phyloP scores from a whole-genome alignment of 768 basidiomycete species.

The Suillus alpinus region DNA sequence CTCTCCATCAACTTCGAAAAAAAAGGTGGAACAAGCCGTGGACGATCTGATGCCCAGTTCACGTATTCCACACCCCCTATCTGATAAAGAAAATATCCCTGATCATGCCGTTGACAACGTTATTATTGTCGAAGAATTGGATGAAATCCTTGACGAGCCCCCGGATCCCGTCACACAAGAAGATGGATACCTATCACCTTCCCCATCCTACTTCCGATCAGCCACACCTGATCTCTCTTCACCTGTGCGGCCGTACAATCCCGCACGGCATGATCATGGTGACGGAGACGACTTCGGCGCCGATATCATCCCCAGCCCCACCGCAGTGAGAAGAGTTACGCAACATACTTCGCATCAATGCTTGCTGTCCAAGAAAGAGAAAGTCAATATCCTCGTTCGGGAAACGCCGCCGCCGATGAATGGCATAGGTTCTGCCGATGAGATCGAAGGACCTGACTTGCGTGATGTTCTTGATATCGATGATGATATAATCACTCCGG shows the following conservation, averaged over 20 bases:
- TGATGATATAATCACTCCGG: slow-evolving; percentile 19
- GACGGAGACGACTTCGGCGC: slow-evolving; percentile 44
- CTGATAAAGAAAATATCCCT: slow-evolving; percentile 45
- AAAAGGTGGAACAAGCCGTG: slow-evolving; percentile 12
- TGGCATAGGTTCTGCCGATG: slow-evolving; percentile 8
- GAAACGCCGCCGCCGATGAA: slow-evolving; percentile 24
- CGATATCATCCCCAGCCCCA: slow-evolving; percentile 40
- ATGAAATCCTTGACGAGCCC: slow-evolving; percentile 38
- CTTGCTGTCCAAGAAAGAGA: slow-evolving; percentile 3
- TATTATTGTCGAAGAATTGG: slow-evolving; percentile 35
- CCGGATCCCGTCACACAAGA: slow-evolving; percentile 61
- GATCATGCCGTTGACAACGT: slow-evolving; percentile 37
- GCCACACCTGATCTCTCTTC: slow-evolving; percentile 67
- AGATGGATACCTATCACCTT: slow-evolving; percentile 80
- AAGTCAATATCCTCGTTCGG: slow-evolving; percentile 24
- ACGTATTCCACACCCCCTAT: slow-evolving; percentile 15
- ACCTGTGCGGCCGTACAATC: slow-evolving; percentile 38
- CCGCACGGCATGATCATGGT: slow-evolving; percentile 9
- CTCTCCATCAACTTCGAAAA: slow-evolving; percentile 6
- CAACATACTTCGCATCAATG: slow-evolving; percentile 8
- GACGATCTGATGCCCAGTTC: slow-evolving; percentile 29
- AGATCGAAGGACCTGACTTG: slow-evolving; percentile 41
- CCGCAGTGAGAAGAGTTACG: slow-evolving; percentile 20
- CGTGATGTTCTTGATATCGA: slow-evolving; percentile 37
- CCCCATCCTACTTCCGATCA: slow-evolving; percentile 45